Base-by-base conservation (phyloP, 345 rosid genomes). In the Aquilaria sinensis region DNA sequence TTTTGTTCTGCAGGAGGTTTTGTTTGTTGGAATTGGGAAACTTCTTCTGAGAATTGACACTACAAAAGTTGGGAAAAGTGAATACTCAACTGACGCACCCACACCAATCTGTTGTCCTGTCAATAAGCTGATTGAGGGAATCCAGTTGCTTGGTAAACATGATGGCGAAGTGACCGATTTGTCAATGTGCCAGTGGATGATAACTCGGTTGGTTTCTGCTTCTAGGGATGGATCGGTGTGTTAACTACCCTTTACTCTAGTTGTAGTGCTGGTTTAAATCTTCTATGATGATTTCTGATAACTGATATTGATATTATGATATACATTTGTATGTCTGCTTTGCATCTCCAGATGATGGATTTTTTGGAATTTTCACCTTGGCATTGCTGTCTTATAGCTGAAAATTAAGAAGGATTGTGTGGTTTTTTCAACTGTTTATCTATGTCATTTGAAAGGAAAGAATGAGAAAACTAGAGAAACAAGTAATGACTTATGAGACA, bases 151-250 rank as follows among this genome's bases (percentile, higher is more conserved):
- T 66, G 97, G 97, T 72, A 82, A 82, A 73, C 98, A 93, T 71
- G 96, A 88, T 60, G 97, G 90, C 48, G 95, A 84, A 72, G 81
- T 93, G 51, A 93, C 98, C n/a, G 98, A 85, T 76, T 75, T 93
- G 72, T 93, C 97, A 33, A 86, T 93, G 89, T 93, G 92, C 77
- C 92, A 90, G 60, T 90, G 92, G 96, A 83, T 84, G 92, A 82
- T 77, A 58, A 81, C 89, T 37, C 84, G 88, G 56, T 81, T 88
- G 73, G 96, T 80, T 72, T 93, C 98, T 50, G 88, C 98, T 70
- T 86, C 98, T 1, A 70, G 60, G 32, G 98, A 93, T 81, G 97
- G 98, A 75, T 77, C 81, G 80, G 98, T 93, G 60, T 65, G 98
- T 82, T 23, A 23, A 23, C 23, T 23, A 23, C 23, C 23, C 23